Percentiles rank a stretch among this genome's conserved stretches.
These are phyloP conservation scores for Sugiyamaella lignohabitans DNA, from an alignment of 805 yeast species.

Conservation along the genomic window DNA sequence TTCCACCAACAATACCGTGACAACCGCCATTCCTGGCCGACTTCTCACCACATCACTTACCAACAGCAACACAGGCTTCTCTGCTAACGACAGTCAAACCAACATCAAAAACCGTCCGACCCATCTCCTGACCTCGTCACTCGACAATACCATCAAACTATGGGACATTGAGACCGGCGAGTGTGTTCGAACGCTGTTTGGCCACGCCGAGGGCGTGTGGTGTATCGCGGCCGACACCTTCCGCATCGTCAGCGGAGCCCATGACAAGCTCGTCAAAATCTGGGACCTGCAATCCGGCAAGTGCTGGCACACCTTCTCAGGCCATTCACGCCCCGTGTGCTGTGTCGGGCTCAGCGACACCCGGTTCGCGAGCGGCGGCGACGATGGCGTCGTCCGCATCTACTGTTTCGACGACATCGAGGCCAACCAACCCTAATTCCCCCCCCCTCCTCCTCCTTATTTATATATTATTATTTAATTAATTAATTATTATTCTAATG, in stretches of 20 bases:
- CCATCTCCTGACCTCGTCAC: conserved; percentile 76
- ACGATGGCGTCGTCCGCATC: conserved; percentile 79
- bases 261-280: conserved; percentile 79
- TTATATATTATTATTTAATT: conserved; percentile 1
- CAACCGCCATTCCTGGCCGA: no score
- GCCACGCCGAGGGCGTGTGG: conserved; percentile 98
- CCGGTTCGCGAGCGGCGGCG: conserved; percentile 83
- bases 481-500: background rate
- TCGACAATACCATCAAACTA: conserved; percentile 86
- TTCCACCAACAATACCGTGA: background rate
- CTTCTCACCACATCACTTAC: background rate
- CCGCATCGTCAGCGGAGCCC: conserved; percentile 90
- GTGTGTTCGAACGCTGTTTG: conserved; percentile 91
- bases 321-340: conserved; percentile 50
- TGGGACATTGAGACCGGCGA: conserved; percentile 87
- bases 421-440: background rate
- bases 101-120: conserved; percentile 51
- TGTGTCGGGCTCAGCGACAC: conserved; percentile 83
- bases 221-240: conserved; percentile 93
- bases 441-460: background rate
- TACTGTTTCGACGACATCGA: conserved; percentile 56
- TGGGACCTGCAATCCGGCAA: conserved; percentile 96
- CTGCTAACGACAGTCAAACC: conserved; percentile 1
- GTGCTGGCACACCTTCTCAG: conserved; percentile 88
- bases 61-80: background rate